These are phyloP conservation scores for Apium graveolens DNA, from an alignment of 129 eudicot species.

Conservation along the genomic window DNA sequence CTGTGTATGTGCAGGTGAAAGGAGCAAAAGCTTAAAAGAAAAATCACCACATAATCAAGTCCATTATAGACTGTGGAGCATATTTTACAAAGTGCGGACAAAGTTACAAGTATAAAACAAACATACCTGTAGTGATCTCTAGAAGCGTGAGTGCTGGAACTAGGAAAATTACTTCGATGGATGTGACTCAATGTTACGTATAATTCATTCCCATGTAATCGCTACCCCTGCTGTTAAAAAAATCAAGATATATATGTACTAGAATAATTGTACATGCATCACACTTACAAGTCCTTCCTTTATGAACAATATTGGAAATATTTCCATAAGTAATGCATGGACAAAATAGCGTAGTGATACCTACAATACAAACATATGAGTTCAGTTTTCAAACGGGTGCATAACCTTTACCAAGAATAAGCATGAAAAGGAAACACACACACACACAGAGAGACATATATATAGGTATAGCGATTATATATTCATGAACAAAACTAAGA, in stretches of 20 bases:
- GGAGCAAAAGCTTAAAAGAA: not conserved
- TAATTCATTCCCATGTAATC: too few species aligned
- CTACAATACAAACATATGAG: not conserved
- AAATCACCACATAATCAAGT: not conserved
- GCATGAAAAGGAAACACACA: too few species aligned
- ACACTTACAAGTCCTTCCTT: conserved; percentile 51
- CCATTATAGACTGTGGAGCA: not conserved
- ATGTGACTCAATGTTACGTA: conserved; percentile 39
- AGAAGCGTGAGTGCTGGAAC: conserved; percentile 45
- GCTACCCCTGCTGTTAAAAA: too few species aligned
- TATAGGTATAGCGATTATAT: too few species aligned
- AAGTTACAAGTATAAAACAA: conserved; percentile 12
- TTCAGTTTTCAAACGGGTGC: too few species aligned
- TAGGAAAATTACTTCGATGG: conserved; percentile 63
- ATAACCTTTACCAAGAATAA: not conserved
- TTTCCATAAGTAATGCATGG: conserved; percentile 35
- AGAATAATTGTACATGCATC: not conserved
- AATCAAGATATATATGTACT: too few species aligned
- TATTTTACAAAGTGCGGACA: not conserved
- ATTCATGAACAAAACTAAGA: not conserved
- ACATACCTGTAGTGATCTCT: conserved; percentile 59
- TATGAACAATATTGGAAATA: conserved; percentile 11
- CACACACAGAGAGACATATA: too few species aligned
- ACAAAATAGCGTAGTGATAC: conserved; percentile 38
- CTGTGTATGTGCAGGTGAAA: not conserved